Conservation (phyloP, 1,284 basidiomycete genomes). For the Tetrapyrgos nigripes region DNA sequence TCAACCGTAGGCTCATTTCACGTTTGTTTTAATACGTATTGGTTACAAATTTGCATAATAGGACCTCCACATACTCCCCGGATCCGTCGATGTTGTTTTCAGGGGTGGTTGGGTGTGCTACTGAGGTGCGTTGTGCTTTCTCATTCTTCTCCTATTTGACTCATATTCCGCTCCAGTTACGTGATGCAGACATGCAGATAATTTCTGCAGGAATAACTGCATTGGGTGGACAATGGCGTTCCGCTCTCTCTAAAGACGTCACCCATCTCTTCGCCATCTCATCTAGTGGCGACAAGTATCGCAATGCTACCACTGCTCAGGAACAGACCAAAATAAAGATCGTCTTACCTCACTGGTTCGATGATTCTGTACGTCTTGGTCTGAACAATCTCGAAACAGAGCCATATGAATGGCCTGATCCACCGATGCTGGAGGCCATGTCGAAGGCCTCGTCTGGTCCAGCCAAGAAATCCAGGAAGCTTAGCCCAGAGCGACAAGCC, state of each 20-base stretch:
- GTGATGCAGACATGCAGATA: conserved; percentile 70
- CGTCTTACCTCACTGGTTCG: conserved; percentile 84
- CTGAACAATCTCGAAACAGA: conserved; percentile 58
- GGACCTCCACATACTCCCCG: conserved; percentile 71
- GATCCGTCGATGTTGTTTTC: conserved; percentile 84
- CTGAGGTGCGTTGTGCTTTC: conserved; percentile 53
- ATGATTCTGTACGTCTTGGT: conserved; percentile 75
- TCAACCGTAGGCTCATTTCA: conserved; percentile 54
- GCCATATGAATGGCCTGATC: conserved; percentile 80
- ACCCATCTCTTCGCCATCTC: conserved; percentile 82
- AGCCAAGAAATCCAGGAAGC: conserved; percentile 27
- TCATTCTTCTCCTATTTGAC: neutral
- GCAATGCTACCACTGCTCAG: conserved; percentile 65
- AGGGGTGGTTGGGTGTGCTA: conserved; percentile 74
- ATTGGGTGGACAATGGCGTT: conserved; percentile 85
- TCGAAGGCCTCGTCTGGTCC: conserved; percentile 37
- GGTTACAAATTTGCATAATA: conserved; percentile 23
- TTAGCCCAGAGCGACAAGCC: conserved; percentile 48
- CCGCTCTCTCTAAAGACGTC: conserved; percentile 79
- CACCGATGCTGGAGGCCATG: conserved; percentile 46
- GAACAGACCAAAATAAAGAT: conserved; percentile 62
- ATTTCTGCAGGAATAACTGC: conserved; percentile 75
- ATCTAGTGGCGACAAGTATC: conserved; percentile 59
- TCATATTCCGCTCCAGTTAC: conserved; percentile 47
- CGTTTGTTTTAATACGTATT: neutral